These are phyloP conservation scores for Spathaspora sp. DNA, from an alignment of 1,139 yeast genomes.

Conservation along the genomic window DNA sequence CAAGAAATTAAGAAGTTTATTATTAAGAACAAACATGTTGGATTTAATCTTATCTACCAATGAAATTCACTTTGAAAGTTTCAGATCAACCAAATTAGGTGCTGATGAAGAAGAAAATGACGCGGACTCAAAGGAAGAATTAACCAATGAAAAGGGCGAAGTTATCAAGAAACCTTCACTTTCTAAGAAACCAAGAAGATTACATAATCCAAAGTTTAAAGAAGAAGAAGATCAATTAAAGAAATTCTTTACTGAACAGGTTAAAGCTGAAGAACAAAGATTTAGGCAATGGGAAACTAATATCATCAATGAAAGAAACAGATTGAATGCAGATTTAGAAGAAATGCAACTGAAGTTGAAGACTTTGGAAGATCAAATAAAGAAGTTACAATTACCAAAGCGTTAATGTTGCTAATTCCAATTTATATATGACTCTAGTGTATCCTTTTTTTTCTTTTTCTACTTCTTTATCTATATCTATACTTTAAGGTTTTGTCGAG, in stretches of 20 bases:
- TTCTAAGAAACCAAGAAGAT: slow-evolving; percentile 49
- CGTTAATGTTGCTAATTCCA: slow-evolving; percentile 20
- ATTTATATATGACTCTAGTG: neutral
- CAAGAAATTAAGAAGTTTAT: slow-evolving; percentile 81
- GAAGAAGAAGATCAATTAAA: slow-evolving; percentile 95
- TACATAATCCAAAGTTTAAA: slow-evolving; percentile 86
- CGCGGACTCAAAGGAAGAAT: slow-evolving; percentile 21
- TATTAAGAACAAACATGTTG: slow-evolving; percentile 90
- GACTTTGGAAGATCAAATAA: slow-evolving; percentile 70
- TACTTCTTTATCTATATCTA: neutral
- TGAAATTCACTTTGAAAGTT: slow-evolving; percentile 87
- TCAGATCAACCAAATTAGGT: slow-evolving; percentile 80
- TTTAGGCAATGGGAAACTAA: slow-evolving; percentile 98
- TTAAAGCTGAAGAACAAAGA: slow-evolving; percentile 93
- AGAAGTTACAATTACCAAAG: slow-evolving; percentile 57
- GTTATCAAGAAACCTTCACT: slow-evolving; percentile 29
- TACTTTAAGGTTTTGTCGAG: neutral
- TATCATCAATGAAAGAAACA: slow-evolving; percentile 89
- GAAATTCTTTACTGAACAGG: slow-evolving; percentile 96
- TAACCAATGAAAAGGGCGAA: slow-evolving; percentile 36
- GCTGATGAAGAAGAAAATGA: slow-evolving; percentile 42
- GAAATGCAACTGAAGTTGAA: slow-evolving; percentile 77
- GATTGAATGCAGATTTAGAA: slow-evolving; percentile 91
- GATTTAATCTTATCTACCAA: slow-evolving; percentile 88
- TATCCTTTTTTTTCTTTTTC: neutral